Evolutionary conservation across 345 rosid species (phyloP).

Genomic region (Rubroshorea leprosula): DNA sequence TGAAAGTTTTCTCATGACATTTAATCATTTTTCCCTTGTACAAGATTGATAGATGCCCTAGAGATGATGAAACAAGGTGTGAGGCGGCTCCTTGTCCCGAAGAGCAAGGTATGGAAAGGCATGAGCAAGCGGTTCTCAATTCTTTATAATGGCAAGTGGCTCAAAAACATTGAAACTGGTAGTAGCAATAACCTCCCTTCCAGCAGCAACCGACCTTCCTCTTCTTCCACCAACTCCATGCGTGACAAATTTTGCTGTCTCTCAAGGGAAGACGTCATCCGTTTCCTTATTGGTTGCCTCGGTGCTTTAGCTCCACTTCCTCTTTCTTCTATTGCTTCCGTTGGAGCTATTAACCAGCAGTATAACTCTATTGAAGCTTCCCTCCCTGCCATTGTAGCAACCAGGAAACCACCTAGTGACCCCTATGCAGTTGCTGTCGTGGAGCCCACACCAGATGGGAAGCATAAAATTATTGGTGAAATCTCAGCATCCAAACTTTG

Average conservation of each 20-base stretch:
- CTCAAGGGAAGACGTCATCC: constrained; percentile 86
- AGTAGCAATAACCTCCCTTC: constrained; percentile 47
- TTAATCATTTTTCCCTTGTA: constrained; percentile 18
- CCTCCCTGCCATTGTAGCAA: constrained; percentile 61
- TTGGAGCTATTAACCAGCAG: constrained; percentile 62
- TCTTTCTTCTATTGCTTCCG: constrained; percentile 66
- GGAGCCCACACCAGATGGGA: constrained; percentile 55
- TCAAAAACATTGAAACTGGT: constrained; percentile 66
- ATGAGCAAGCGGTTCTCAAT: constrained; percentile 95
- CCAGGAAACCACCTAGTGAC: constrained; percentile 46
- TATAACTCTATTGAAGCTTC: constrained; percentile 63
- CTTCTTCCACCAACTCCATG: constrained; percentile 49
- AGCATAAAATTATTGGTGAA: constrained; percentile 74
- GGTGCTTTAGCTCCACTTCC: constrained; percentile 97
- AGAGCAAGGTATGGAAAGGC: constrained; percentile 78
- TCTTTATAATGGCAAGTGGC: constrained; percentile 63
- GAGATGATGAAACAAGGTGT: constrained; percentile 99
- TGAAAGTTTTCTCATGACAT: constrained; percentile 9
- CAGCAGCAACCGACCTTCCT: constrained; percentile 43
- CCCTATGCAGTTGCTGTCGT: constrained; percentile 76
- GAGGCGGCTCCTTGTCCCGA: constrained; percentile 78
- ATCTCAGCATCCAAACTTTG: constrained; percentile 87
- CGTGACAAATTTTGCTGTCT: constrained; percentile 88
- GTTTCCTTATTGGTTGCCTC: constrained; percentile 90
- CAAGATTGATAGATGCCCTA: constrained; percentile 84